These are phyloP conservation scores for Nematocida minor DNA, from an alignment of 371 early-diverging fungal genomes.

Conservation along the genomic window DNA sequence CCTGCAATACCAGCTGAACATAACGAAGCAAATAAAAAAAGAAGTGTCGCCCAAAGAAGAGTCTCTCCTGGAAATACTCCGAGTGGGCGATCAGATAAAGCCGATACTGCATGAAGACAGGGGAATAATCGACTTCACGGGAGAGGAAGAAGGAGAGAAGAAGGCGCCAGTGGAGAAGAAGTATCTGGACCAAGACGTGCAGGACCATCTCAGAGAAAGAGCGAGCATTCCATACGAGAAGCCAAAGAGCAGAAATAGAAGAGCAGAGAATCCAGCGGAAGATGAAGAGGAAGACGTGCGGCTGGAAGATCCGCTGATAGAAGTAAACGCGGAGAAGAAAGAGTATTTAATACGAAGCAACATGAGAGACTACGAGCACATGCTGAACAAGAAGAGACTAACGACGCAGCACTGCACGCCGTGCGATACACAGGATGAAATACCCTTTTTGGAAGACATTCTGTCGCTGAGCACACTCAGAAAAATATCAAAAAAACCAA, in stretches of 20 bases:
- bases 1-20: slow-evolving; percentile 14
- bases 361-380: slow-evolving; percentile 41
- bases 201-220: slow-evolving; percentile 17
- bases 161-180: slow-evolving; percentile 33
- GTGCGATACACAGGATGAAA: neutral
- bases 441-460: slow-evolving; percentile 38
- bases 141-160: slow-evolving; percentile 38
- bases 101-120: neutral
- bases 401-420: slow-evolving; percentile 20
- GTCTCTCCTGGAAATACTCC: slow-evolving; percentile 36
- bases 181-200: slow-evolving; percentile 41
- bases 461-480: slow-evolving; percentile 5
- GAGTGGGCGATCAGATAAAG: slow-evolving; percentile 24
- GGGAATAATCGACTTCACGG: slow-evolving; percentile 29
- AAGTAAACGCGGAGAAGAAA: neutral
- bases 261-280: neutral
- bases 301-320: slow-evolving; percentile 6
- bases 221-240: neutral
- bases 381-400: slow-evolving; percentile 37
- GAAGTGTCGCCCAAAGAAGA: neutral
- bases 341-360: neutral
- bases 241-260: too few relatives aligned
- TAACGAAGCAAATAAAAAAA: slow-evolving; percentile 38
- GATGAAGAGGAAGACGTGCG: neutral
- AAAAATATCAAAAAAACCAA: neutral